These are phyloP conservation scores for Thraustochytrium striatum DNA, from an alignment of 352 stramenopile species.

Conservation along the genomic window DNA sequence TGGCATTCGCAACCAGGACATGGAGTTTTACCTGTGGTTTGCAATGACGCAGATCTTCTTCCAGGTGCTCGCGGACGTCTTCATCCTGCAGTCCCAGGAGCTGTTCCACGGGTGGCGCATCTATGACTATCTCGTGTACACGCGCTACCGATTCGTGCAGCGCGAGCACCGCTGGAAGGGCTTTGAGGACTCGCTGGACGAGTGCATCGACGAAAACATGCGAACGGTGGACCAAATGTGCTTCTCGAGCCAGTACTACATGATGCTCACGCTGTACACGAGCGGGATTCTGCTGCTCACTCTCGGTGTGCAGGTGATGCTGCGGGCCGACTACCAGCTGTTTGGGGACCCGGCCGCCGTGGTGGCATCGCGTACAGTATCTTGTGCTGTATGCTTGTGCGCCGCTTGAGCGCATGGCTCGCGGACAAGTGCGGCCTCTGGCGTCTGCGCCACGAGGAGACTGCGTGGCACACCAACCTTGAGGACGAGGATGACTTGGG, in stretches of 20 bases:
- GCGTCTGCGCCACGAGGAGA: constrained; percentile 93
- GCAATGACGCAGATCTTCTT: constrained; percentile 89
- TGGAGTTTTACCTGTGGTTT: constrained; percentile 95
- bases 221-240: constrained; percentile 93
- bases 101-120: constrained; percentile 96
- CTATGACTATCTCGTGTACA: constrained; percentile 95
- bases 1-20: constrained; percentile 92
- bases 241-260: constrained; percentile 95
- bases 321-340: constrained; percentile 86
- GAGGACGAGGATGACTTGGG: constrained; percentile 86
- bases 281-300: constrained; percentile 91
- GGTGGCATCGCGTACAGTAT: constrained; percentile 67
- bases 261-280: constrained; percentile 89
- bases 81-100: constrained; percentile 90
- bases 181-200: constrained; percentile 87
- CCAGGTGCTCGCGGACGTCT: constrained; percentile 86
- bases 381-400: constrained; percentile 62
- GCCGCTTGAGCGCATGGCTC: constrained; percentile 69
- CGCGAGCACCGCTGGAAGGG: constrained; percentile 93
- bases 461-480: constrained; percentile 76
- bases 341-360: constrained; percentile 88
- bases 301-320: constrained; percentile 90
- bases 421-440: constrained; percentile 82
- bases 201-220: constrained; percentile 92
- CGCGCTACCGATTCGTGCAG: constrained; percentile 88